phyloP scores from a whole-genome alignment of 139 green algal genomes.

The Trebouxia sp. region DNA sequence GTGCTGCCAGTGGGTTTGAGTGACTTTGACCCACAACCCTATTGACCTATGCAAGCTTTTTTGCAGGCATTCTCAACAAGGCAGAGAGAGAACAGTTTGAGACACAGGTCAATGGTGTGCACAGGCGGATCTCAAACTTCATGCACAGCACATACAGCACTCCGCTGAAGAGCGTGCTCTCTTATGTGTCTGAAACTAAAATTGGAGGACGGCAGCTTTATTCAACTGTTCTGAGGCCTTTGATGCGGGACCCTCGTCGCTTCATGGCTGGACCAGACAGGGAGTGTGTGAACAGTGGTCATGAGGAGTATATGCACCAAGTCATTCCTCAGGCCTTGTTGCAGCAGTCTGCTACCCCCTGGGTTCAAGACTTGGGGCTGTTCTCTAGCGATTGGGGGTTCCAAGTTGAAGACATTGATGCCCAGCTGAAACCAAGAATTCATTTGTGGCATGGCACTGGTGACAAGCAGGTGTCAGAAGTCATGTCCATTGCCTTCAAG shows the following conservation, averaged over 20 bases:
- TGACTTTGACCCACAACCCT: too few relatives aligned
- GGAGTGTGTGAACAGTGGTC: neutral
- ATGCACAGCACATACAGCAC: conserved; percentile 7
- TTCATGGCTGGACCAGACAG: conserved; percentile 19
- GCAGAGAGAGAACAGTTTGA: neutral
- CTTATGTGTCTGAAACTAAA: neutral
- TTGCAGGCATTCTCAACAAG: conserved; percentile 24
- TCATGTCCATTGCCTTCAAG: conserved; percentile 9
- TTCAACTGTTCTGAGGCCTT: neutral
- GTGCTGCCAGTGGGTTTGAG: too few relatives aligned
- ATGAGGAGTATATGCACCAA: conserved; percentile 11
- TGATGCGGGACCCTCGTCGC: neutral
- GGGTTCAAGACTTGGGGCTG: conserved; percentile 24
- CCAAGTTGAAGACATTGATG: neutral
- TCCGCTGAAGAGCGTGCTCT: neutral
- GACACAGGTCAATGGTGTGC: neutral
- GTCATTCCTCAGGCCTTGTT: conserved; percentile 10
- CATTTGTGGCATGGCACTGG: conserved; percentile 35
- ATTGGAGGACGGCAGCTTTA: conserved; percentile 21
- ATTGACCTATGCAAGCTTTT: too few relatives aligned
- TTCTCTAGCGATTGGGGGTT: conserved; percentile 19
- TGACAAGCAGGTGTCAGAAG: conserved; percentile 30
- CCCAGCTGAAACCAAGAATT: neutral
- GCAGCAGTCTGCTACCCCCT: conserved; percentile 2
- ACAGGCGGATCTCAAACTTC: conserved; percentile 6